Percentiles rank a stretch among this genome's conserved stretches.
These are phyloP conservation scores for Paramecium caudatum DNA, from an alignment of 73 alveolate species.

Conservation along the genomic window DNA sequence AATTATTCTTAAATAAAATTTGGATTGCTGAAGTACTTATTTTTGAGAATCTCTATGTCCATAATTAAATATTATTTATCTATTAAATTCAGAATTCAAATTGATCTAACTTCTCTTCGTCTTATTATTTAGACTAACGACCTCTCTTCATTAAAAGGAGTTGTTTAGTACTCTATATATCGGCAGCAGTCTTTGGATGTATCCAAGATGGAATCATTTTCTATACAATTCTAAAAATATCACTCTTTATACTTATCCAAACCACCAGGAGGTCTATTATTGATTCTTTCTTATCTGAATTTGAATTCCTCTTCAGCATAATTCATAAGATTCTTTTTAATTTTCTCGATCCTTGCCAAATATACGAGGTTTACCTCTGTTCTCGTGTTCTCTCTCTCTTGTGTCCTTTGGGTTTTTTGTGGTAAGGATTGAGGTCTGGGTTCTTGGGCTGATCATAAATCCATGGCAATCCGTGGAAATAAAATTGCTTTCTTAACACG, in stretches of 20 bases:
- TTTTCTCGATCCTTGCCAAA: conserved; percentile 24
- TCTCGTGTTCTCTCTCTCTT: conserved; percentile 39
- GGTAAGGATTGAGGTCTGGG: conserved; percentile 62
- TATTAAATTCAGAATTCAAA: neutral
- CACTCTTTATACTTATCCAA: conserved; percentile 33
- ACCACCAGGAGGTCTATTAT: conserved; percentile 54
- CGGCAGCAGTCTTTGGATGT: conserved; percentile 47
- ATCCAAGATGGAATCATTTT: conserved; percentile 63
- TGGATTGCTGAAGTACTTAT: neutral
- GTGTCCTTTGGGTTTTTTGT: conserved; percentile 73
- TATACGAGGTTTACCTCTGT: conserved; percentile 2
- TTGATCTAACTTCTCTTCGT: conserved; percentile 14
- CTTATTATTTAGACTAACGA: conserved; percentile 4
- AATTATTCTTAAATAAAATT: conserved; percentile 33
- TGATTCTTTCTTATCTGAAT: conserved; percentile 63
- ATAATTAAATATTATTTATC: conserved; percentile 18
- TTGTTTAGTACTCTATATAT: conserved; percentile 24
- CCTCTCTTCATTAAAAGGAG: conserved; percentile 33
- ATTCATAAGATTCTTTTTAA: conserved; percentile 30
- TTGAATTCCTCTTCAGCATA: conserved; percentile 54
- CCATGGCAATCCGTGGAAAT: conserved; percentile 75
- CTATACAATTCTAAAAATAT: conserved; percentile 25
- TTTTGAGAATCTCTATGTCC: neutral
- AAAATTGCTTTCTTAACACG: conserved; percentile 73
- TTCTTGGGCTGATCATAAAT: conserved; percentile 68